These are phyloP conservation scores for Eucommia ulmoides DNA, from an alignment of 257 asterid species.

Conservation along the genomic window DNA sequence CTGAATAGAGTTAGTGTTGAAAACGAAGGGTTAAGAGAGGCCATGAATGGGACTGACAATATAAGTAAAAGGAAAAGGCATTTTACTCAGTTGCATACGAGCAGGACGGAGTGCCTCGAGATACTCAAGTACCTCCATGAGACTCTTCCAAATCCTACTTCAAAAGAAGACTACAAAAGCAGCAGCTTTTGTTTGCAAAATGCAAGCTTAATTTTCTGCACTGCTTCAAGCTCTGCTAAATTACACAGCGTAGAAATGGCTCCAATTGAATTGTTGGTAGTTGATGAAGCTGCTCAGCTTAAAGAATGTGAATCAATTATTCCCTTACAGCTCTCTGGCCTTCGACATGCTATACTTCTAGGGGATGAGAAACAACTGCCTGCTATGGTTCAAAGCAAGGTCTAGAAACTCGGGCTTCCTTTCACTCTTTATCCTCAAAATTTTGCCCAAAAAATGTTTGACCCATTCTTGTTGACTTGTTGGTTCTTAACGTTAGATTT, in stretches of 20 bases:
- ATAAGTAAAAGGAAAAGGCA: conserved; percentile 3
- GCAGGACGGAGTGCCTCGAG: conserved; percentile 25
- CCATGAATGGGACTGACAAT: conserved; percentile 12
- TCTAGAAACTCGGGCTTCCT: too few relatives aligned
- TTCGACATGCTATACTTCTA: conserved; percentile 55
- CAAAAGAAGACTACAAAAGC: conserved; percentile 4
- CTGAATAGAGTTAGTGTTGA: conserved; percentile 4
- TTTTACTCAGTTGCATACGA: conserved; percentile 9
- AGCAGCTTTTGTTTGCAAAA: conserved; percentile 21
- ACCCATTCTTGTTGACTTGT: background rate
- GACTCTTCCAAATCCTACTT: conserved; percentile 15
- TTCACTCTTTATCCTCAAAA: too few relatives aligned
- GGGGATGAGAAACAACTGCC: conserved; percentile 83
- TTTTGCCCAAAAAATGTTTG: too few relatives aligned
- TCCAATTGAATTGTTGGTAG: conserved; percentile 32
- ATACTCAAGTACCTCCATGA: conserved; percentile 17
- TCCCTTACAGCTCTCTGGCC: conserved; percentile 57
- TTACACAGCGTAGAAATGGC: conserved; percentile 24
- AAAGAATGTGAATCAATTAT: conserved; percentile 71
- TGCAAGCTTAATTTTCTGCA: conserved; percentile 44
- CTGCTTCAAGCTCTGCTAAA: conserved; percentile 53
- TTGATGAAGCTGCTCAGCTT: conserved; percentile 87
- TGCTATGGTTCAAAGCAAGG: conserved; percentile 84
- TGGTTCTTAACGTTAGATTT: background rate
- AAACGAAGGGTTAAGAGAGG: conserved; percentile 14